Base-by-base conservation (phyloP, 108 stramenopile genomes). In the Nannochloropsis gaditana region DNA sequence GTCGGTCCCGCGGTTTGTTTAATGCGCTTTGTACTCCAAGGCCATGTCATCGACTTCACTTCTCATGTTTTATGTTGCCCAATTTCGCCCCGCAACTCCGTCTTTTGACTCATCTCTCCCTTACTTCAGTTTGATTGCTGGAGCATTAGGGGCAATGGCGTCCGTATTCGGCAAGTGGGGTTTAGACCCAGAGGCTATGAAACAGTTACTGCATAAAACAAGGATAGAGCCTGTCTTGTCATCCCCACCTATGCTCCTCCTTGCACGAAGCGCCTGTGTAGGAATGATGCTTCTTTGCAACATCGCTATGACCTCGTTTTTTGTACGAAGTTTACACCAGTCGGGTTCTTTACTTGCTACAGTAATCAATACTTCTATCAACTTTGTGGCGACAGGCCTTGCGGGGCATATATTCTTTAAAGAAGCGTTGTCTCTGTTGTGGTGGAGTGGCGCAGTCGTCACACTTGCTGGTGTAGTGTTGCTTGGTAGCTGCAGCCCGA, bases 401-500 rank as follows among this genome's bases (percentile, higher is more conserved):
- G 6, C 59, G 8, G 59, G 59, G 6, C 59, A n/a, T 73, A 4
- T 73, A n/a, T 15, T 73, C n/a, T 73, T 73, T 6, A 73, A 73
- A 73, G 59, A 73, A n/a, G n/a, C 19, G 15, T 73, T 73, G 59
- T 73, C 59, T 15, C 59, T 15, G 0, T n/a, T n/a, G n/a, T 73
- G 59, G 59, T 73, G 59, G 59, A n/a, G 59, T n/a, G 59, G 59
- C 8, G 59, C 59, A 73, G 59, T 15, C 19, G 19, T 73, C 19
- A 73, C 59, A 73, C n/a, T 73, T n/a, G 59, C 59, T n/a, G 59
- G 59, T n/a, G 59, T 73, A n/a, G 59, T n/a, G n/a, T 73, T 73
- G 59, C 59, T 73, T 4, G 59, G 19, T 73, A n/a, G 59, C 3
- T 73, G 59, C n/a, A n/a, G 19, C 19, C 59, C 59, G 19, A n/a